Conservation (phyloP, 1,284 basidiomycete genomes). For the Ganoderma sinense region DNA sequence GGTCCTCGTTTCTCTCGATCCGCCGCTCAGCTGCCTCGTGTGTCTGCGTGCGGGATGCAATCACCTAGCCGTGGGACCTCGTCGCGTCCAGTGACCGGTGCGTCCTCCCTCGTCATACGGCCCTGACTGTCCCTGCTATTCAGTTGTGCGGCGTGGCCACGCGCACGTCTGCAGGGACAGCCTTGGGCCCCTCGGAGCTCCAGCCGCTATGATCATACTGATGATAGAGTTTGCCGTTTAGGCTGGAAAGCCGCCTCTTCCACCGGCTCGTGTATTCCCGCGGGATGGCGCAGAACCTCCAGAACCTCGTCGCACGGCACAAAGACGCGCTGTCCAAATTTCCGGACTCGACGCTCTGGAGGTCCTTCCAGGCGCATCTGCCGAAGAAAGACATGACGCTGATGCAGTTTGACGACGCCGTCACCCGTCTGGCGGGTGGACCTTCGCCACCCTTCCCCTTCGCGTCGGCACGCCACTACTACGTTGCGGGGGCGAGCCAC, state of each 20-base stretch:
- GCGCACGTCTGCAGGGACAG: constrained; percentile 4
- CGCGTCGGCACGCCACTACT: constrained; percentile 82
- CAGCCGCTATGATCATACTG: neutral
- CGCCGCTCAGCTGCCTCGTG: constrained; percentile 23
- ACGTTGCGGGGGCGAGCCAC: constrained; percentile 72
- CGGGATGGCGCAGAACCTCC: constrained; percentile 84
- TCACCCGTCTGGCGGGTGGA: constrained; percentile 84
- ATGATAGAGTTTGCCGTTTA: constrained; percentile 38
- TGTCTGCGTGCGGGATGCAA: constrained; percentile 6
- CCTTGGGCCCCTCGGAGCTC: constrained; percentile 4
- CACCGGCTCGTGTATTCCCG: constrained; percentile 82
- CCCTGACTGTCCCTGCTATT: constrained; percentile 7
- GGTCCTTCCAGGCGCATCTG: constrained; percentile 53
- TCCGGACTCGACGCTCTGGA: constrained; percentile 58
- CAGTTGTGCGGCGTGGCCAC: constrained; percentile 6
- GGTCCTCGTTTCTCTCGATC: constrained; percentile 15
- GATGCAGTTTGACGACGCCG: constrained; percentile 66
- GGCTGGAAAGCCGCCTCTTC: constrained; percentile 70
- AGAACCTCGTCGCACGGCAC: constrained; percentile 73
- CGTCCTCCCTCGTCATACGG: constrained; percentile 27
- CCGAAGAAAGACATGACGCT: constrained; percentile 62
- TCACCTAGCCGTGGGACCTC: constrained; percentile 79
- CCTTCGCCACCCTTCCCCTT: constrained; percentile 85
- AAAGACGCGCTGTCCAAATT: constrained; percentile 55
- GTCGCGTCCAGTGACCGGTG: constrained; percentile 64